Evolutionary conservation across 805 yeast genomes (phyloP).

Genomic region (Tetrapisispora fleetii): DNA sequence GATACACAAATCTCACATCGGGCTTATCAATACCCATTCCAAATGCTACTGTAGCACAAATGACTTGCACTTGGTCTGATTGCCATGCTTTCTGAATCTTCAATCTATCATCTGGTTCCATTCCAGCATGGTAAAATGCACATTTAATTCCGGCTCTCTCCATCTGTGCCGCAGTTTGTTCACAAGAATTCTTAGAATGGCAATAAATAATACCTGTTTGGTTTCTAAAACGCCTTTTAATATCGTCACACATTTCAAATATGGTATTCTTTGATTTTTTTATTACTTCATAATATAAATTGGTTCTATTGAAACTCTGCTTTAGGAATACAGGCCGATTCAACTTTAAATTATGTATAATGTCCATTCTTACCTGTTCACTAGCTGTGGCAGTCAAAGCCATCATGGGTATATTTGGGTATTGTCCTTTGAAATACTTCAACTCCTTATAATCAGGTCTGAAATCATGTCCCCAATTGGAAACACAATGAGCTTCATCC

Average conservation of each 20-base stretch:
- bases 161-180: conserved; percentile 57
- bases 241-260: conserved; percentile 50
- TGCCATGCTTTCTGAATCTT: conserved; percentile 81
- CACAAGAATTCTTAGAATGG: conserved; percentile 83
- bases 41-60: conserved; percentile 96
- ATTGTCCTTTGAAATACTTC: conserved; percentile 58
- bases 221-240: conserved; percentile 40
- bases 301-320: conserved; percentile 88
- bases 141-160: conserved; percentile 51
- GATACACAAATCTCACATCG: conserved; percentile 87
- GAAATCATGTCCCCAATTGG: conserved; percentile 98
- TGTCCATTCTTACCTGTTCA: conserved; percentile 78
- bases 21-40: conserved; percentile 99
- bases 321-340: conserved; percentile 54
- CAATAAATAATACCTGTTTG: conserved; percentile 88
- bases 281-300: conserved; percentile 67
- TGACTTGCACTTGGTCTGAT: conserved; percentile 53
- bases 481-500: conserved; percentile 97
- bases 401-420: conserved; percentile 80
- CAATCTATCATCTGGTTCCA: conserved; percentile 66
- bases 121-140: conserved; percentile 89
- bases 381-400: conserved; percentile 97
- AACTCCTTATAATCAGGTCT: conserved; percentile 89
- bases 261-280: conserved; percentile 48
- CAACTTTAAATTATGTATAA: conserved; percentile 65